Percentiles rank a stretch among this genome's conserved stretches.
phyloP scores from a whole-genome alignment of 169 alveolate species.

The Amoebophrya sp. region DNA sequence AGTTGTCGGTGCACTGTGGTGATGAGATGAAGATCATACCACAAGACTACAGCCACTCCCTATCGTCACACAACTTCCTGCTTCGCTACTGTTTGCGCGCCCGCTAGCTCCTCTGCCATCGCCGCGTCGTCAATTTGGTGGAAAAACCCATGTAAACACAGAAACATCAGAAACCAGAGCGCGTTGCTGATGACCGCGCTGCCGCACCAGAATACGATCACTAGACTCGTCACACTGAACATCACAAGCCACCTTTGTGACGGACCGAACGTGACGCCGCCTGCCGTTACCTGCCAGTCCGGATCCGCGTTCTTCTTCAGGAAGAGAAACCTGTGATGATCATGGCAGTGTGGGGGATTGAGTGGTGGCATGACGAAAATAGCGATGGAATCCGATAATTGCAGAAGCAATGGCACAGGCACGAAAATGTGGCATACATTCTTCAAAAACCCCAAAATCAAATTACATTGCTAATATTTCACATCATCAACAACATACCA shows the following conservation, averaged over 20 bases:
- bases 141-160: not conserved
- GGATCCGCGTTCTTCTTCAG: conserved; percentile 19
- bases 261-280: not conserved
- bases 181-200: not conserved
- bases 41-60: too few relatives aligned
- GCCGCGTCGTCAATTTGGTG: not conserved
- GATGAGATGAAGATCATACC: too few relatives aligned
- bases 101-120: not conserved
- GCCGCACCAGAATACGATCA: not conserved
- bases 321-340: not conserved
- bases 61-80: too few relatives aligned
- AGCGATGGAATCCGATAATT: too few relatives aligned
- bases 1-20: too few relatives aligned
- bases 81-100: too few relatives aligned
- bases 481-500: not conserved
- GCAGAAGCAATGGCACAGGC: too few relatives aligned
- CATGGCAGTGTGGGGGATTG: not conserved
- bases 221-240: not conserved
- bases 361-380: not conserved
- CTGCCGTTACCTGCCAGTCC: not conserved
- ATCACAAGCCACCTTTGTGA: not conserved
- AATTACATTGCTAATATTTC: too few relatives aligned
- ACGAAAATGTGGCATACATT: too few relatives aligned
- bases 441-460: too few relatives aligned
- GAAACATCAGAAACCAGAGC: not conserved